A percentile compares a stretch with the other conserved stretches of the same genome.
Conservation (phyloP, 441 rosid genomes). For the Hura crepitans region DNA sequence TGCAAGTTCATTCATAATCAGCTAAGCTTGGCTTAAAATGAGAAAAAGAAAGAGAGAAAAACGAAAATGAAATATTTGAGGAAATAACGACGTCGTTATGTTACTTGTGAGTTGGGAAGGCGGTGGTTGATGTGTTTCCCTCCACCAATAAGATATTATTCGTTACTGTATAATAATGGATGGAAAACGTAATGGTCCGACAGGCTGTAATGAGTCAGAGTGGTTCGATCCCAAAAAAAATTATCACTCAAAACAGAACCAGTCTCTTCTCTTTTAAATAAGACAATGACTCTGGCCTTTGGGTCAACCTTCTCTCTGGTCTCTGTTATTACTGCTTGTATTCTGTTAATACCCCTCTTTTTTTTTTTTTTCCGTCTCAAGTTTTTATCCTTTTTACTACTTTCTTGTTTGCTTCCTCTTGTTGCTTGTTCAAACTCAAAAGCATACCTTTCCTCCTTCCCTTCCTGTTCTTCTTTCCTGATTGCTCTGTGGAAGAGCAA, state of each 20-base stretch:
- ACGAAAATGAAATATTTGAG: too few relatives aligned
- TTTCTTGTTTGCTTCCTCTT: slow-evolving; percentile 16
- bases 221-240: too few relatives aligned
- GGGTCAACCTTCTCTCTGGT: slow-evolving; percentile 17
- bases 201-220: background rate
- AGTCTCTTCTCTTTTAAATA: background rate
- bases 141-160: background rate
- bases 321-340: too few relatives aligned
- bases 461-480: background rate
- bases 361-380: background rate
- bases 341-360: too few relatives aligned
- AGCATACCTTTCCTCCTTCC: background rate
- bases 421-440: slow-evolving; percentile 12
- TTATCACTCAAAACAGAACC: too few relatives aligned
- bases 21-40: too few relatives aligned
- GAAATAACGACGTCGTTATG: background rate
- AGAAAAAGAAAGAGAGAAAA: too few relatives aligned
- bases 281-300: background rate
- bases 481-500: background rate
- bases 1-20: too few relatives aligned
- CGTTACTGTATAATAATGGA: background rate
- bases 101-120: background rate
- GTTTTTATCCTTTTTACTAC: background rate
- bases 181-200: background rate
- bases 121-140: background rate